These are phyloP conservation scores for Monosporascus cannonballus DNA, from an alignment of 2,329 filamentous ascomycete genomes.

Conservation along the genomic window DNA sequence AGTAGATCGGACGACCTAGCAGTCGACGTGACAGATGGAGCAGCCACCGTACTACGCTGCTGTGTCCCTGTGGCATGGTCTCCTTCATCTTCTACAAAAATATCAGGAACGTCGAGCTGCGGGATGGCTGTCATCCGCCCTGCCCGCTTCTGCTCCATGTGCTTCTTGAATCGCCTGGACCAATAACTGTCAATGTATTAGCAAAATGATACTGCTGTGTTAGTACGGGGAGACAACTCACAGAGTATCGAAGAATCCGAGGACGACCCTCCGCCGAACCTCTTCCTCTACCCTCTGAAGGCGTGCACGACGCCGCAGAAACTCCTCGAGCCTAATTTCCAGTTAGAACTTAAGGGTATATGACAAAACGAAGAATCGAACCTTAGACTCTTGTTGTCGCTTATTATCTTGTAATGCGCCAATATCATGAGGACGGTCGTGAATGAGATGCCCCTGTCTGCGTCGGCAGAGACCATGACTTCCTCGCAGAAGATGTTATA, in stretches of 20 bases:
- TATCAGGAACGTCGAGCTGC: slow-evolving; percentile 79
- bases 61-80: slow-evolving; percentile 29
- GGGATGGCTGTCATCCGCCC: slow-evolving; percentile 74
- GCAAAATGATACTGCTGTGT: neutral
- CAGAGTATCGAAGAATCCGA: slow-evolving; percentile 92
- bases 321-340: slow-evolving; percentile 72
- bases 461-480: slow-evolving; percentile 87
- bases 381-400: slow-evolving; percentile 90
- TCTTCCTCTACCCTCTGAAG: slow-evolving; percentile 94
- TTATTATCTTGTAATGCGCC: slow-evolving; percentile 98
- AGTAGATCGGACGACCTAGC: slow-evolving; percentile 27
- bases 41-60: slow-evolving; percentile 24
- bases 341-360: slow-evolving; percentile 19
- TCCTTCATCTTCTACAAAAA: slow-evolving; percentile 77
- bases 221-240: slow-evolving; percentile 33
- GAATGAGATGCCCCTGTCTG: slow-evolving; percentile 84
- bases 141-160: slow-evolving; percentile 64
- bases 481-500: slow-evolving; percentile 98
- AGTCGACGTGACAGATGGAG: slow-evolving; percentile 11
- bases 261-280: slow-evolving; percentile 80
- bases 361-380: slow-evolving; percentile 31
- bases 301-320: slow-evolving; percentile 79
- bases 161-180: slow-evolving; percentile 73
- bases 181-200: slow-evolving; percentile 54
- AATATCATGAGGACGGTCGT: slow-evolving; percentile 90